Percentiles rank a stretch among this genome's conserved stretches.
phyloP scores from a whole-genome alignment of 768 basidiomycete genomes.

The Termitomyces titanicus region DNA sequence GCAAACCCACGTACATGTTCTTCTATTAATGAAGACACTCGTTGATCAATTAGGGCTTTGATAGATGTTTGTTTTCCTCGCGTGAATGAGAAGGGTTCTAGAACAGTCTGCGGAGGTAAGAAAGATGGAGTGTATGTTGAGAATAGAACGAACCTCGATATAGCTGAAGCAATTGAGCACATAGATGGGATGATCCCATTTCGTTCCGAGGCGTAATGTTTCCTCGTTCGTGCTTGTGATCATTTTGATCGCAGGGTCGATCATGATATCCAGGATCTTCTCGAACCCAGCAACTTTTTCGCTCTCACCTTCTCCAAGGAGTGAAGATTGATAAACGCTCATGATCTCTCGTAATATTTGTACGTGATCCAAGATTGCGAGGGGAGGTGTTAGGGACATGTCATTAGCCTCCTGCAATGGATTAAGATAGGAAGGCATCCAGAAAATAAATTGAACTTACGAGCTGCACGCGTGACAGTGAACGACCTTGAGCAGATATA shows the following conservation, averaged over 20 bases:
- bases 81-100: slow-evolving; percentile 71
- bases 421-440: slow-evolving; percentile 14
- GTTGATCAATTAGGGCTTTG: slow-evolving; percentile 54
- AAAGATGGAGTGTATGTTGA: background rate
- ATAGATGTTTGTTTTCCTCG: slow-evolving; percentile 54
- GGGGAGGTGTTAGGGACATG: slow-evolving; percentile 66
- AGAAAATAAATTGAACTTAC: slow-evolving; percentile 31
- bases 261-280: slow-evolving; percentile 77
- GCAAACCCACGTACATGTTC: slow-evolving; percentile 69
- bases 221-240: slow-evolving; percentile 65
- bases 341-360: slow-evolving; percentile 88
- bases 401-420: slow-evolving; percentile 60
- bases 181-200: slow-evolving; percentile 84
- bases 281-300: slow-evolving; percentile 48
- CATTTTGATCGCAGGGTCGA: slow-evolving; percentile 82
- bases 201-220: slow-evolving; percentile 47
- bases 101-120: slow-evolving; percentile 42
- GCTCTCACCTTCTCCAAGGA: slow-evolving; percentile 57
- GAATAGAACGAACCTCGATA: slow-evolving; percentile 54
- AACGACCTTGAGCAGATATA: slow-evolving; percentile 79
- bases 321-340: slow-evolving; percentile 82
- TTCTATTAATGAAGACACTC: slow-evolving; percentile 62
- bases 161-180: slow-evolving; percentile 84
- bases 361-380: slow-evolving; percentile 75
- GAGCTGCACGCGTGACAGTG: slow-evolving; percentile 47